A percentile compares a stretch with the other conserved stretches of the same genome.
These are phyloP conservation scores for Cladosporium sp. DNA, from an alignment of 2,329 filamentous ascomycete species.

Conservation along the genomic window DNA sequence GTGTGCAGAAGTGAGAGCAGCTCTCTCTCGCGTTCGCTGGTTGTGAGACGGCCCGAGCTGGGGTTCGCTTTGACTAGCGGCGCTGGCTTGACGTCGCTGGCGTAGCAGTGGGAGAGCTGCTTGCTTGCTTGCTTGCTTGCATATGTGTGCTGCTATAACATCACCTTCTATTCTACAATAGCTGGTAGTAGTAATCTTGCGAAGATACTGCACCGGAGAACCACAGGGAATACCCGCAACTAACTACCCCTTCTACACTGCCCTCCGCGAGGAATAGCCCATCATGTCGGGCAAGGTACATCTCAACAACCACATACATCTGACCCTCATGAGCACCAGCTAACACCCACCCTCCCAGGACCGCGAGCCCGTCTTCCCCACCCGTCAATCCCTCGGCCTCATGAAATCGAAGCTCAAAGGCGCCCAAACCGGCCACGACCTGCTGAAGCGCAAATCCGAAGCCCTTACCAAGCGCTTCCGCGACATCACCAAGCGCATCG, in stretches of 20 bases:
- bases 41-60: conserved; percentile 7
- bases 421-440: conserved; percentile 74
- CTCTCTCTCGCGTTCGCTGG: neutral
- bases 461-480: conserved; percentile 79
- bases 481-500: conserved; percentile 96
- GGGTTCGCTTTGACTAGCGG: neutral
- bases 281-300: conserved; percentile 31
- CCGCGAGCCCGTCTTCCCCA: conserved; percentile 95
- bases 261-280: conserved; percentile 16
- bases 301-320: conserved; percentile 5
- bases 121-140: too few relatives aligned
- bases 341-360: conserved; percentile 60
- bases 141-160: neutral
- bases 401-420: conserved; percentile 99
- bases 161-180: neutral
- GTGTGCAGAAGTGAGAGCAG: conserved; percentile 2
- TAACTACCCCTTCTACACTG: neutral
- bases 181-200: neutral
- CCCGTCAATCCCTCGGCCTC: conserved; percentile 89
- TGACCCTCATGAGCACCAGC: neutral
- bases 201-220: neutral
- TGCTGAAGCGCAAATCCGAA: conserved; percentile 97
- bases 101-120: neutral
- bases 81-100: conserved; percentile 12
- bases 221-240: neutral